A percentile compares a stretch with the other conserved stretches of the same genome.
Evolutionary conservation across 176 grass and related monocot species (phyloP).

Genomic region (Carex kokanica): DNA sequence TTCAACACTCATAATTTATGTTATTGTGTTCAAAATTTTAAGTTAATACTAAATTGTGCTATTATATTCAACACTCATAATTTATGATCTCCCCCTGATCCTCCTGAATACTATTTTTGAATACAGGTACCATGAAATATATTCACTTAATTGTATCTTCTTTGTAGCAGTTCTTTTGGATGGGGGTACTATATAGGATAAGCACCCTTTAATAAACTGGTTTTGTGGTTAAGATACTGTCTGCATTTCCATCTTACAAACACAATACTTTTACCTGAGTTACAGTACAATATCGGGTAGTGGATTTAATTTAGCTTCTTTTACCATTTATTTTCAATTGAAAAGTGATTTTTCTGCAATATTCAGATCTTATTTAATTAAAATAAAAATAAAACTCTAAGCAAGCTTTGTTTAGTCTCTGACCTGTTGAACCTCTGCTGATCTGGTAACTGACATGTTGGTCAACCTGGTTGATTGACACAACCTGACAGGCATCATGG

Average conservation of each 20-base stretch:
- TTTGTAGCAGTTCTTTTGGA: neutral
- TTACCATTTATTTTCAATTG: neutral
- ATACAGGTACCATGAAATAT: neutral
- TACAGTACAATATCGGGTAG: neutral
- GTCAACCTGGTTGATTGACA: neutral
- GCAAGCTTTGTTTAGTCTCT: neutral
- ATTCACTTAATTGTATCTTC: neutral
- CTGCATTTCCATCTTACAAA: neutral
- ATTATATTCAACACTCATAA: neutral
- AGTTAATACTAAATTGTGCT: neutral
- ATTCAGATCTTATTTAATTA: neutral
- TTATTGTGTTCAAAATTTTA: neutral
- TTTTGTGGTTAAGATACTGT: neutral
- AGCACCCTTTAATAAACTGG: neutral
- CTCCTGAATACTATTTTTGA: neutral
- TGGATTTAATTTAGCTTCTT: neutral
- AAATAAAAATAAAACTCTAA: neutral
- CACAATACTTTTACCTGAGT: neutral
- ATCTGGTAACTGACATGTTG: neutral
- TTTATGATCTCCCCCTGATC: neutral
- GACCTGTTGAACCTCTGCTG: neutral
- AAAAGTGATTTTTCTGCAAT: neutral
- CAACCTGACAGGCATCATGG: neutral
- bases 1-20: neutral
- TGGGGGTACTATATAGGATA: neutral